Evolutionary conservation across 441 rosid species (phyloP).

Genomic region (Populus hybrid): DNA sequence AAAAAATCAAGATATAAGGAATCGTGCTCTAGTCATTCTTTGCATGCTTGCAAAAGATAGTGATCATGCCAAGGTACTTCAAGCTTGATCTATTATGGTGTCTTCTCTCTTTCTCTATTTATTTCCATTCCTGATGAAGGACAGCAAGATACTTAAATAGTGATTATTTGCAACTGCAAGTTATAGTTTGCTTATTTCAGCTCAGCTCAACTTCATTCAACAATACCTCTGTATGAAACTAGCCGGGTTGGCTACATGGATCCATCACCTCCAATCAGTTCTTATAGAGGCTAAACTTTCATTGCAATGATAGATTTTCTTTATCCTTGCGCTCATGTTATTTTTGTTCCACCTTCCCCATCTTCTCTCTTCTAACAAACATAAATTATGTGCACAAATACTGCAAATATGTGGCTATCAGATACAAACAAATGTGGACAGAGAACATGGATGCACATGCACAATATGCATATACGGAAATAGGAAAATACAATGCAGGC

Average conservation of each 20-base stretch:
- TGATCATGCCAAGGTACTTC: slow-evolving; percentile 59
- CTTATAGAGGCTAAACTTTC: neutral
- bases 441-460: neutral
- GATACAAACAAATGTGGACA: neutral
- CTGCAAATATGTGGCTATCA: neutral
- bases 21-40: slow-evolving; percentile 40
- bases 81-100: neutral
- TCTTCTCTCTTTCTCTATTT: neutral
- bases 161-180: neutral
- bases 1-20: slow-evolving; percentile 44
- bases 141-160: neutral
- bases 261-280: neutral
- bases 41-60: slow-evolving; percentile 39
- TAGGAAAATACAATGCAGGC: neutral
- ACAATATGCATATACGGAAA: neutral
- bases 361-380: neutral
- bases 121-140: neutral
- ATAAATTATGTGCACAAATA: neutral
- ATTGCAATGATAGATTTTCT: neutral
- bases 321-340: neutral
- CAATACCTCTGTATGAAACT: neutral
- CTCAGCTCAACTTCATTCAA: neutral
- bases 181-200: neutral
- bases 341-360: neutral
- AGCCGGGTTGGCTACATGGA: neutral